Conservation (phyloP, 306 rosid genomes). For the Acacia crassicarpa region DNA sequence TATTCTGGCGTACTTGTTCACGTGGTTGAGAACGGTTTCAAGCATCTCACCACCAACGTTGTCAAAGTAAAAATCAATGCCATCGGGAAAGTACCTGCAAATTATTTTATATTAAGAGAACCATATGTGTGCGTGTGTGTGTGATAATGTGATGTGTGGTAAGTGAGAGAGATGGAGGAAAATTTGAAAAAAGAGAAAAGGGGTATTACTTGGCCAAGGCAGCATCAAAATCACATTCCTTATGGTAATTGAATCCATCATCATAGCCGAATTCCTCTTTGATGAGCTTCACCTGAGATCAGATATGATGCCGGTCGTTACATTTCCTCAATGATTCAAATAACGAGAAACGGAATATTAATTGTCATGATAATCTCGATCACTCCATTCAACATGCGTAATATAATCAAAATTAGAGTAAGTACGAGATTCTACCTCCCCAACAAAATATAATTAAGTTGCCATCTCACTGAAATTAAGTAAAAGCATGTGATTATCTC, state of each 20-base stretch:
- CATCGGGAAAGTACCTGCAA: conserved; percentile 59
- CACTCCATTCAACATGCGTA: background rate
- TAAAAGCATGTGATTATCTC: too few relatives aligned
- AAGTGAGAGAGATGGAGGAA: background rate
- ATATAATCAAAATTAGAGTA: background rate
- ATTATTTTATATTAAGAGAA: background rate
- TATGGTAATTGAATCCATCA: conserved; percentile 68
- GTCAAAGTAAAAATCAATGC: conserved; percentile 65
- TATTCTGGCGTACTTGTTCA: conserved; percentile 54
- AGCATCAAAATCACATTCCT: conserved; percentile 52
- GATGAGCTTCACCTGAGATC: conserved; percentile 52
- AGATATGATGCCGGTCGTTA: background rate
- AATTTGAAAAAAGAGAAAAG: too few relatives aligned
- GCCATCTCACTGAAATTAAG: too few relatives aligned
- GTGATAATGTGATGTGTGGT: background rate
- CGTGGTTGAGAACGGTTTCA: conserved; percentile 69
- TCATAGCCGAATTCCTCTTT: conserved; percentile 72
- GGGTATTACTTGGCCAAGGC: conserved; percentile 52
- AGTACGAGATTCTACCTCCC: background rate
- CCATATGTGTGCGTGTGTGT: too few relatives aligned
- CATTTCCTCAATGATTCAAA: background rate
- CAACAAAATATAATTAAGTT: too few relatives aligned
- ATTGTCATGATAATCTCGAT: background rate
- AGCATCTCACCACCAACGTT: conserved; percentile 77
- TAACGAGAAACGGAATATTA: background rate